Base-by-base conservation (phyloP, 768 basidiomycete genomes). In the Naganishia vaughanmartiniae region DNA sequence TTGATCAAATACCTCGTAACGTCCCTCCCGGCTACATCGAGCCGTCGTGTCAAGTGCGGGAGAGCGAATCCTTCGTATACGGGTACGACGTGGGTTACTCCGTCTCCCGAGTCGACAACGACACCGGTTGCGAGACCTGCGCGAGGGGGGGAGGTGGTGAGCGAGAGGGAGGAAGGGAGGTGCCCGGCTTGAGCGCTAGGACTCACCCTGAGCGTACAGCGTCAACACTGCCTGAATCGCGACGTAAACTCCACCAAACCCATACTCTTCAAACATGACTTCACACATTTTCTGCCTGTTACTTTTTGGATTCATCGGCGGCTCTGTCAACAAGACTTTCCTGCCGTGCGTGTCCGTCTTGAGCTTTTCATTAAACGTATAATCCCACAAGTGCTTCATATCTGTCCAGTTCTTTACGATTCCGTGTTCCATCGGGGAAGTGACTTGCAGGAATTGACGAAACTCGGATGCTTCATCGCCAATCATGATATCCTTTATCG, bases 241-340 rank as follows among this genome's bases (percentile, higher is more conserved):
- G 2, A 99, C 89, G 81, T 98, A 98, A 69, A 98, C 92, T 0
- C 92, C 91, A 21, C 88, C 88, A 77, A 98, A 97, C 2, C 92
- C 93, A 81, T 97, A 99, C 73, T 95, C 91, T 84, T 99, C 96
- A 79, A 99, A 97, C 96, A 99, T 99, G 78, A 97, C 92, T 81
- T 98, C 90, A 69, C 89, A 90, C 93, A 99, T 97, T 80, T 86
- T 84, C 81, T 93, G 89, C 76, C 96, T 83, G 82, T 99, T 98
- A 73, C 83, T 89, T 79, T 89, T 92, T 3, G 96, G 96, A 82
- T 99, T 98, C 96, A 98, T 98, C 33, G 96, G 96, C 19, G 96
- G 96, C 82, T 99, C 96, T 0, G 96, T 99, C 76, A 99, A 85
- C 72, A 99, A 82, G 46, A 99, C 86, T 83, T 97, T 99, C 72